A percentile compares a stretch with the other conserved stretches of the same genome.
These are phyloP conservation scores for Urochloa ruziziensis DNA, from an alignment of 176 grass and related monocot species.

Conservation along the genomic window DNA sequence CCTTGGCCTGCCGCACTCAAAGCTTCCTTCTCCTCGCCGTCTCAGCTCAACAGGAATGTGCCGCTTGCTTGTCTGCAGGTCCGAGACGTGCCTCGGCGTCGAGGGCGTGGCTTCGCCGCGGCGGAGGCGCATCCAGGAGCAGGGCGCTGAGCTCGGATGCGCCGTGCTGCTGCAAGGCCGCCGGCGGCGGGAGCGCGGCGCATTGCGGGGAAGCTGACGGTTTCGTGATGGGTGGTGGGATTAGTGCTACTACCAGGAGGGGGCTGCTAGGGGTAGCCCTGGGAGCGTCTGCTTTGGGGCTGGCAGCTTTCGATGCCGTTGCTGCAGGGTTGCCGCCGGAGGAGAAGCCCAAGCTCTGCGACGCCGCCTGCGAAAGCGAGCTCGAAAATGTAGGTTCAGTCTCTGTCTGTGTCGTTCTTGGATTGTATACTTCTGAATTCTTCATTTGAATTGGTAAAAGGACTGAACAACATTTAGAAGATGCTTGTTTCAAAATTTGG, in stretches of 20 bases:
- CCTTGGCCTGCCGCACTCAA: not conserved
- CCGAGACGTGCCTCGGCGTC: conserved; percentile 31
- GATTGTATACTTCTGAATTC: not conserved
- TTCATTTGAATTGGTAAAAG: not conserved
- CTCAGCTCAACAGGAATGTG: not conserved
- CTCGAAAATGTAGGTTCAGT: conserved; percentile 86
- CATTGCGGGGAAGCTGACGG: not conserved
- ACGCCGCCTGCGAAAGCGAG: conserved; percentile 65
- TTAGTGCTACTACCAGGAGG: conserved; percentile 23
- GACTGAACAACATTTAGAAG: not conserved
- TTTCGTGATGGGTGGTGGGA: not conserved
- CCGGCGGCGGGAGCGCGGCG: not conserved
- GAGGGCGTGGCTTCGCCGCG: conserved; percentile 14
- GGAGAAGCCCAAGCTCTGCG: conserved; percentile 89
- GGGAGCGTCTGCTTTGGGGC: conserved; percentile 32
- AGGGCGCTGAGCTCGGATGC: conserved; percentile 13
- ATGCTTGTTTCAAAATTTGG: not conserved
- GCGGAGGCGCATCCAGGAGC: conserved; percentile 15
- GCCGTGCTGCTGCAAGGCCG: conserved; percentile 30
- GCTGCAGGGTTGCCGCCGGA: conserved; percentile 90
- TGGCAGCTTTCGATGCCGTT: conserved; percentile 29
- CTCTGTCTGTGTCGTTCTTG: not conserved
- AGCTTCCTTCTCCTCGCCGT: not conserved
- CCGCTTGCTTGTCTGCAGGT: conserved; percentile 27
- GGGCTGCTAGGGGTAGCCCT: conserved; percentile 44